Evolutionary conservation across 768 basidiomycete genomes (phyloP).

Genomic region (Russula emetica): DNA sequence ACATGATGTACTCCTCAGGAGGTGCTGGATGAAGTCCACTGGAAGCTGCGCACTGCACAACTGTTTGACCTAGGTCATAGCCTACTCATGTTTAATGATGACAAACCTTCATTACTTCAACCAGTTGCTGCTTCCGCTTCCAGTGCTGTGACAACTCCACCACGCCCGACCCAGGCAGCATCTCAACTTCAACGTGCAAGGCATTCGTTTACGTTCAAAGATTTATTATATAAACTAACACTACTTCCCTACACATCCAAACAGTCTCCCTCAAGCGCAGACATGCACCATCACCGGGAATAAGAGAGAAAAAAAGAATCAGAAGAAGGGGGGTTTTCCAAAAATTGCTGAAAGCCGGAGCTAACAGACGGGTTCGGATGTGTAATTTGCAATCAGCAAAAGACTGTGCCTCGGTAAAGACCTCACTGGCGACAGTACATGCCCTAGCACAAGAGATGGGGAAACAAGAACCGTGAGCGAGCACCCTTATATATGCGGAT

Average conservation of each 20-base stretch:
- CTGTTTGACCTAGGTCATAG: no score
- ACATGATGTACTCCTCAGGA: no score
- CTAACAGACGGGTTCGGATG: conserved; percentile 91
- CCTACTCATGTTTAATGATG: no score
- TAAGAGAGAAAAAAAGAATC: background rate
- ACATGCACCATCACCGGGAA: conserved; percentile 16
- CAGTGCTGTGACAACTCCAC: no score
- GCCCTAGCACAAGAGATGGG: conserved; percentile 77
- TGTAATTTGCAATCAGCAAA: conserved; percentile 98
- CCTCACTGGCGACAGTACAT: conserved; percentile 95
- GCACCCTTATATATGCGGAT: conserved; percentile 34
- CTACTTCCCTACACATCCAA: background rate
- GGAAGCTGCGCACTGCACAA: no score
- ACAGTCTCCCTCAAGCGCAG: conserved; percentile 1
- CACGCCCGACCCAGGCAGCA: no score
- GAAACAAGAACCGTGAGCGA: conserved; percentile 25
- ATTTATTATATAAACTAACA: no score
- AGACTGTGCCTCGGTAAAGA: conserved; percentile 91
- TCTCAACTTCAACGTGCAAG: no score
- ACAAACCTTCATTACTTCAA: no score
- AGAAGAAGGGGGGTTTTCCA: conserved; percentile 44
- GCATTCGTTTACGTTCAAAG: no score
- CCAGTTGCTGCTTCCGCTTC: no score
- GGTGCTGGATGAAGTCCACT: no score
- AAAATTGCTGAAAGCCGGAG: conserved; percentile 91